Evolutionary conservation across 805 yeast species (phyloP).

Genomic region (Yueomyces sp.): DNA sequence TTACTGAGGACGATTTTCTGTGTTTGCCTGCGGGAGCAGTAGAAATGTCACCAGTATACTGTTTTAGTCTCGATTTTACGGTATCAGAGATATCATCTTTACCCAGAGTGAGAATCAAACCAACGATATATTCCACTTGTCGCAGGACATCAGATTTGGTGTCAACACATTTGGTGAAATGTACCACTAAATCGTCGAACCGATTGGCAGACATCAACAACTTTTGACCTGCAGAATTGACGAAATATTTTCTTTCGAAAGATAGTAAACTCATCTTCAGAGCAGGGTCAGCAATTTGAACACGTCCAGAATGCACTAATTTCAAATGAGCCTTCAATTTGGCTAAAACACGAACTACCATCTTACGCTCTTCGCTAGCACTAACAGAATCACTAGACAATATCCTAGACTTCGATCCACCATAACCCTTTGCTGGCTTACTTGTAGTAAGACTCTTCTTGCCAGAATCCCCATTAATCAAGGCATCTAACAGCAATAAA

Average conservation of each 20-base stretch:
- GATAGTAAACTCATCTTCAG: constrained; percentile 45
- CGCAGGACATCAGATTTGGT: constrained; percentile 14
- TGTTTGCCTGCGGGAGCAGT: too few species aligned
- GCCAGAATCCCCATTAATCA: constrained; percentile 17
- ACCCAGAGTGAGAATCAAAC: constrained; percentile 10
- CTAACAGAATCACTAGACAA: neutral
- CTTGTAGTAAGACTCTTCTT: neutral
- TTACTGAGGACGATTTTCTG: too few species aligned
- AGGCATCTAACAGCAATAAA: constrained; percentile 43
- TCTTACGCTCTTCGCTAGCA: constrained; percentile 16
- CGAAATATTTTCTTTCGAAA: constrained; percentile 42
- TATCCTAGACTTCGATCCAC: constrained; percentile 1
- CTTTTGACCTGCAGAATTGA: constrained; percentile 27
- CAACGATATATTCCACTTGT: constrained; percentile 15
- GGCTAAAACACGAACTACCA: constrained; percentile 25
- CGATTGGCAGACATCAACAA: constrained; percentile 24
- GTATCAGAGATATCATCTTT: constrained; percentile 5
- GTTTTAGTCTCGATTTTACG: constrained; percentile 29
- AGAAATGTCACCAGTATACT: constrained; percentile 21
- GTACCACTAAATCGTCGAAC: constrained; percentile 34
- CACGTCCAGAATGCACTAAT: constrained; percentile 33
- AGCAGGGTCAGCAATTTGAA: constrained; percentile 27
- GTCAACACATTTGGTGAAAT: constrained; percentile 37
- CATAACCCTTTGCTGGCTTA: neutral
- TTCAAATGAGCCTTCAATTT: constrained; percentile 30